Base-by-base conservation (phyloP, 768 basidiomycete species). In the Filobasidium wieringae region DNA sequence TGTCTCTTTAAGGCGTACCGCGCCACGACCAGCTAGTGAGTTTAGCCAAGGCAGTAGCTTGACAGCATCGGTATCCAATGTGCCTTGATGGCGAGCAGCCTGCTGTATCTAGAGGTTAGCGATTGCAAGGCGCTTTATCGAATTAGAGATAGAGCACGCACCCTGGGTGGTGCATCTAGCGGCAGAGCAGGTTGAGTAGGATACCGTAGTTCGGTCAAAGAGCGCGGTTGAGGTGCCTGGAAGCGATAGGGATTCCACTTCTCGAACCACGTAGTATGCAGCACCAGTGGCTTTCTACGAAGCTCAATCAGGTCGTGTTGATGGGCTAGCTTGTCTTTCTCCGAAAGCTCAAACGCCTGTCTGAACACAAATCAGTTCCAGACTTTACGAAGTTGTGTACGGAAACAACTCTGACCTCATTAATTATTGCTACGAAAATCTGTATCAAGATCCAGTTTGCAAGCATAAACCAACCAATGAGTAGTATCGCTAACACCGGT, bases 361-460 rank as follows among this genome's bases (percentile, higher is more conserved):
- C 51, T 56, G 52, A 63, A 27, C n/a, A 66, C 8, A 8, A 22
- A 4, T 4, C 24, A 12, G 43, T 22, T 24, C n/a, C 22, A 4
- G 4, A n/a, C n/a, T n/a, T 6, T 4, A 17, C 7, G 19, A 24
- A 27, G 29, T 4, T 37, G 8, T 29, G 27, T 14, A 11, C 24
- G 36, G 31, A 8, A 26, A 41, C 63, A 34, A 22, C 19, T 31
- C 63, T n/a, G 27, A 74, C 74, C 66, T 92, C 90, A 67, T 91
- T 88, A 78, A 95, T 90, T 43, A 93, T 90, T 32, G 93, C 93
- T 66, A 97, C 88, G 77, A 96, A 95, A 84, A 96, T 86, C 69
- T 93, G 90, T 50, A 93, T 33, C 45, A 51, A 27, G 14, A 52
- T 62, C 91, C 89, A 92, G 70, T 90, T 91, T 0, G 88, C 83